Evolutionary conservation across 2,329 filamentous ascomycete genomes (phyloP).

Genomic region (Ophiostoma perfectum): DNA sequence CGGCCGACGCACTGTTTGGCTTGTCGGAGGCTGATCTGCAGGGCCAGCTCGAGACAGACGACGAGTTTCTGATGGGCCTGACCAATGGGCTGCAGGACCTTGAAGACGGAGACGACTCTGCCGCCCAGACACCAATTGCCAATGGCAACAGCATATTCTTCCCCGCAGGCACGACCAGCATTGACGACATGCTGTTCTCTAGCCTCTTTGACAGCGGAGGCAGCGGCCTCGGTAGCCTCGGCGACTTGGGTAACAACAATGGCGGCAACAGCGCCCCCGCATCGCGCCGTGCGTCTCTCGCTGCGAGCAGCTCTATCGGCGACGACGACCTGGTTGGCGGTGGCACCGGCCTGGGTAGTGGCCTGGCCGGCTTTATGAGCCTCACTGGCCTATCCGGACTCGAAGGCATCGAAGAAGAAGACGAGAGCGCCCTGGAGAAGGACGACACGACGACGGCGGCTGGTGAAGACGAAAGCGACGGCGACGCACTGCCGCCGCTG

Average conservation of each 20-base stretch:
- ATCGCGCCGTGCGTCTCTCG: constrained; percentile 5
- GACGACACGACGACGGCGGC: constrained; percentile 31
- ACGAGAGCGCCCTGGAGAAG: constrained; percentile 6
- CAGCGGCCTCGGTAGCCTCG: not conserved
- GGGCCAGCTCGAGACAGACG: constrained; percentile 4
- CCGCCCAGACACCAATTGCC: constrained; percentile 35
- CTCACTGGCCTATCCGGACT: not conserved
- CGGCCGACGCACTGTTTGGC: constrained; percentile 18
- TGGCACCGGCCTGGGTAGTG: not conserved
- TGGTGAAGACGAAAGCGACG: constrained; percentile 27
- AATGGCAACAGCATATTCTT: not conserved
- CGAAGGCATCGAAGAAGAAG: constrained; percentile 6
- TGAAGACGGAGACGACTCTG: constrained; percentile 46
- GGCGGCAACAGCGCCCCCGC: not conserved
- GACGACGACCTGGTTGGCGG: not conserved
- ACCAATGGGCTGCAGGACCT: constrained; percentile 41
- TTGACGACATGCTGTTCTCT: constrained; percentile 12
- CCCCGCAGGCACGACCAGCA: not conserved
- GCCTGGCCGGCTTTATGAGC: not conserved
- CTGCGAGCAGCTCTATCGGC: not conserved
- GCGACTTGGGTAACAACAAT: not conserved
- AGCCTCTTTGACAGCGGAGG: constrained; percentile 10
- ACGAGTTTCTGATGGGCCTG: constrained; percentile 16
- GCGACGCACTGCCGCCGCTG: constrained; percentile 44
- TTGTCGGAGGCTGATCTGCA: constrained; percentile 11